These are phyloP conservation scores for Diplodia seriata DNA, from an alignment of 2,329 filamentous ascomycete genomes.

Conservation along the genomic window DNA sequence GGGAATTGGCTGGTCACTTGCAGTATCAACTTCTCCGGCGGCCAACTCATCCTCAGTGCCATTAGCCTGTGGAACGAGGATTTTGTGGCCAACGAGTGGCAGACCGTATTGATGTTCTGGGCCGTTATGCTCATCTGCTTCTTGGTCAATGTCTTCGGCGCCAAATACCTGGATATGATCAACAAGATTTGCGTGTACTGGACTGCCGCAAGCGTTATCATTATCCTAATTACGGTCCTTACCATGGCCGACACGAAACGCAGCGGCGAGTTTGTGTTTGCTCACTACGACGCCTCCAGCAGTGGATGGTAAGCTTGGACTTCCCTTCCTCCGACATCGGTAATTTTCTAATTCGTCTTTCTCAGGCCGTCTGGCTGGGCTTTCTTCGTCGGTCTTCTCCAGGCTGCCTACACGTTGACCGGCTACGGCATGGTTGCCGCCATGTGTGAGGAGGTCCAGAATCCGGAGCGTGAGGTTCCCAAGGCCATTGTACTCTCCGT, in stretches of 20 bases:
- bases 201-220: constrained; percentile 70
- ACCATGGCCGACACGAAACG: constrained; percentile 65
- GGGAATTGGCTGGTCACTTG: constrained; percentile 74
- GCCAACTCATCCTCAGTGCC: constrained; percentile 70
- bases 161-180: constrained; percentile 69
- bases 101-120: constrained; percentile 76
- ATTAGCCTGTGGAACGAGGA: constrained; percentile 74
- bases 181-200: constrained; percentile 78
- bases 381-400: constrained; percentile 74
- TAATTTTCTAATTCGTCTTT: not conserved
- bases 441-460: constrained; percentile 77
- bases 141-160: constrained; percentile 68
- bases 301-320: constrained; percentile 63
- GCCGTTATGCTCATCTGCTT: constrained; percentile 71
- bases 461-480: constrained; percentile 71
- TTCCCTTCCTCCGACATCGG: constrained; percentile 31
- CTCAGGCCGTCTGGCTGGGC: constrained; percentile 69
- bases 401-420: constrained; percentile 67
- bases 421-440: constrained; percentile 74
- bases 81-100: constrained; percentile 71
- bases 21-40: constrained; percentile 74
- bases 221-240: constrained; percentile 71
- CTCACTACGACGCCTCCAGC: constrained; percentile 69
- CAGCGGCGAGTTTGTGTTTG: constrained; percentile 69
- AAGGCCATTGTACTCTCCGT: constrained; percentile 75